Evolutionary conservation across 2,329 filamentous ascomycete genomes (phyloP).

Genomic region (Allantophomopsis cytisporea): DNA sequence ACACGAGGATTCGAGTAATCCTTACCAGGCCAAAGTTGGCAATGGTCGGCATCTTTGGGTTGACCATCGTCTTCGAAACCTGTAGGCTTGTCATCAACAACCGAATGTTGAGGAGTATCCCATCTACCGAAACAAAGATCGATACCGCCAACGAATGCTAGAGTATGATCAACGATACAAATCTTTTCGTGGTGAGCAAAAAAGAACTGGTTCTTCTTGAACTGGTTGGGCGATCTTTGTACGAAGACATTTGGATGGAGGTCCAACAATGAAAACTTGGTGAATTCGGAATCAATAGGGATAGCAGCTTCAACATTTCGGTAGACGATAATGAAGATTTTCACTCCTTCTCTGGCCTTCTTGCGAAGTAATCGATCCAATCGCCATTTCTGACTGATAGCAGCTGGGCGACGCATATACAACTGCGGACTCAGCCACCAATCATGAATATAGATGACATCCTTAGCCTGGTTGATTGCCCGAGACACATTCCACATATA

Average conservation of each 20-base stretch:
- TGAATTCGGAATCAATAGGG: conserved; percentile 96
- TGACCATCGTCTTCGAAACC: conserved; percentile 71
- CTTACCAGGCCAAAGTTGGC: conserved; percentile 92
- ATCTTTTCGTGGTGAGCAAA: conserved; percentile 98
- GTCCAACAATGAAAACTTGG: conserved; percentile 90
- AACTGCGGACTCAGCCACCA: conserved; percentile 98
- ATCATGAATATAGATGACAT: conserved; percentile 98
- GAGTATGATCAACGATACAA: conserved; percentile 90
- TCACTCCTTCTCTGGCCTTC: conserved; percentile 90
- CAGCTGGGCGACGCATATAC: conserved; percentile 85
- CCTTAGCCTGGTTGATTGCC: conserved; percentile 91
- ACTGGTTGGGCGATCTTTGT: conserved; percentile 90
- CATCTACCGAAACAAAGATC: conserved; percentile 95
- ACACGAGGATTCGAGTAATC: conserved; percentile 96
- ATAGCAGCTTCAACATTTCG: conserved; percentile 94
- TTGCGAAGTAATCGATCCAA: conserved; percentile 84
- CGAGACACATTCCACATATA: conserved; percentile 99
- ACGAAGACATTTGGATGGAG: conserved; percentile 94
- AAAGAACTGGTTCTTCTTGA: conserved; percentile 98
- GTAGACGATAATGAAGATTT: conserved; percentile 96
- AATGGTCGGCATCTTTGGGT: conserved; percentile 84
- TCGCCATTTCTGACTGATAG: conserved; percentile 96
- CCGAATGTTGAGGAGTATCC: conserved; percentile 87
- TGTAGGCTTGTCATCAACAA: conserved; percentile 87
- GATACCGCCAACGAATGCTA: conserved; percentile 90